Evolutionary conservation across 768 basidiomycete genomes (phyloP), one percentile per base, ranked within the genome.

Genomic region (Russula olivacea): DNA sequence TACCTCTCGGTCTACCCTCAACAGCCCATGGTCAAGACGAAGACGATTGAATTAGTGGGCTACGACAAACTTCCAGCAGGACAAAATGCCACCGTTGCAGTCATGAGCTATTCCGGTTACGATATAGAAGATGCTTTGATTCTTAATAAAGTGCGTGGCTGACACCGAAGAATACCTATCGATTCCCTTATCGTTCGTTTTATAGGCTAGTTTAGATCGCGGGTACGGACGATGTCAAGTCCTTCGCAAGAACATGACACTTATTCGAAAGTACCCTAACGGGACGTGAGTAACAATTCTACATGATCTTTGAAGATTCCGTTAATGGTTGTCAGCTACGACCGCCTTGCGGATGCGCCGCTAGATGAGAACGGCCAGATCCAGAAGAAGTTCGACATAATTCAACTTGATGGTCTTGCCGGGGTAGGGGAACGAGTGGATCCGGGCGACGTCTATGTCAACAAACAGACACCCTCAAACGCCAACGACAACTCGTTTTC

Each of bases 81-180:
- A 15, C 95, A 99, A 74, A 99, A 99, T 72, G 97, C 97, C 12
- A 98, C 88, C 0, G 93, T 99, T 50, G 97, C 97, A 12, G 94
- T 98, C 68, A 99, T 99, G 97, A 94, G 92, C 73, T 99, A 91
- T 75, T 97, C 95, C 6, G 97, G 97, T 28, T 99, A 98, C 73
- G 97, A 99, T 80, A 99, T 99, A 67, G 97, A 99, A 77, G 97
- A 99, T 73, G 97, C 97, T 3, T 79, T 98, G 59, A 98, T 99
- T 69, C 79, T 96, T 63, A 99, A 99, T 74, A 93, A 88, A 79
- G 92, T 66, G 9, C 55, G 40, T 60, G 54, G 21, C 21, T 47
- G 21, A 53, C 53, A 43, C 55, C 8, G 11, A 51, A 15, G 2
- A 17, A 8, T 15, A 10, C 43, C 2, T 0, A 23, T 36, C 47